These are phyloP conservation scores for Hyaloperonospora arabidopsidis DNA, from an alignment of 352 stramenopile species.

Conservation along the genomic window DNA sequence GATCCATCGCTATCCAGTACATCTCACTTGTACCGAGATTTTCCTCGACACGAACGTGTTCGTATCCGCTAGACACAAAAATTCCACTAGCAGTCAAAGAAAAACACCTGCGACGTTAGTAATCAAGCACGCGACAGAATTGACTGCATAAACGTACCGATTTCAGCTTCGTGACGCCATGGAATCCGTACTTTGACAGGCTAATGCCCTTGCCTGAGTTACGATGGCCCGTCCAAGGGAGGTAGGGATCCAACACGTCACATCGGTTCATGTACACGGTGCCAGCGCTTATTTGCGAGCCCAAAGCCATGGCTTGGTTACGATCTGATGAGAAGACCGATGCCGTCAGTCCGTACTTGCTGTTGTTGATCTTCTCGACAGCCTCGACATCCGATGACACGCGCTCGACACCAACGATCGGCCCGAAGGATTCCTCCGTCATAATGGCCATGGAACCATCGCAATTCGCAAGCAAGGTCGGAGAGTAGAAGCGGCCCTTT, in stretches of 20 bases:
- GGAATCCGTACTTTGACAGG: conserved; percentile 80
- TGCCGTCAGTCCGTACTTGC: conserved; percentile 69
- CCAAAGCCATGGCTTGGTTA: conserved; percentile 46
- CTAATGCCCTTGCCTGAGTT: conserved; percentile 77
- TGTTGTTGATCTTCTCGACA: conserved; percentile 73
- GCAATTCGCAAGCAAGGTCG: conserved; percentile 63
- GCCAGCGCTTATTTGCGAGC: conserved; percentile 53
- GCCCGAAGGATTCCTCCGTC: conserved; percentile 77
- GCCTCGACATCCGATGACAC: conserved; percentile 68
- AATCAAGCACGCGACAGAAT: background rate
- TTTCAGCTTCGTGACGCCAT: conserved; percentile 73
- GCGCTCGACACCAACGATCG: conserved; percentile 67
- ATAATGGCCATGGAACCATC: conserved; percentile 72
- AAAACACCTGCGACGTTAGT: conserved; percentile 8
- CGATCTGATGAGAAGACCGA: conserved; percentile 64
- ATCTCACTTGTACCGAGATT: background rate
- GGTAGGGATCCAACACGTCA: conserved; percentile 68
- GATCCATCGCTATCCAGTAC: too few species aligned
- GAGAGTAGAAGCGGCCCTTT: conserved; percentile 70
- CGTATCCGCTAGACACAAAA: conserved; percentile 44
- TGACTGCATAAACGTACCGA: conserved; percentile 31
- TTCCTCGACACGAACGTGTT: conserved; percentile 1
- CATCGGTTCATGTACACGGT: conserved; percentile 85
- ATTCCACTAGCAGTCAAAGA: conserved; percentile 44
- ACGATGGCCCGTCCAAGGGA: conserved; percentile 75